Evolutionary conservation across 441 rosid species (phyloP).

Genomic region (Gossypium davidsonii): DNA sequence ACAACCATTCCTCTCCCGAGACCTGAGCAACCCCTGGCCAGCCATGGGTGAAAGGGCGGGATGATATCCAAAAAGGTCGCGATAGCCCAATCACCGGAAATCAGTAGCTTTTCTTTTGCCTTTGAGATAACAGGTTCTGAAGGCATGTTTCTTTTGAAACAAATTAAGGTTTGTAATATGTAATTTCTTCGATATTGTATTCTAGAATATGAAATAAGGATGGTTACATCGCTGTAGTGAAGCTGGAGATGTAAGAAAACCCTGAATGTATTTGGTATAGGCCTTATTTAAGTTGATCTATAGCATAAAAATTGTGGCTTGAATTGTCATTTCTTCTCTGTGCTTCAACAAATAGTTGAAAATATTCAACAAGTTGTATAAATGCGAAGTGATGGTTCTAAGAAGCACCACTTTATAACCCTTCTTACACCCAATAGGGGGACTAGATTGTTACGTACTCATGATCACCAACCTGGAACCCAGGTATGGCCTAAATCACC

Average conservation of each 20-base stretch:
- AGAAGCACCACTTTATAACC: too few relatives aligned
- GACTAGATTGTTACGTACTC: too few relatives aligned
- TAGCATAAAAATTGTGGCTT: not conserved
- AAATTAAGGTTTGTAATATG: not conserved
- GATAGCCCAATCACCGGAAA: constrained; percentile 47
- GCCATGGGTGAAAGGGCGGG: constrained; percentile 77
- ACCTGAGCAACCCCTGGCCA: constrained; percentile 55
- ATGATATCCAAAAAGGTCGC: constrained; percentile 52
- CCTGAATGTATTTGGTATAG: not conserved
- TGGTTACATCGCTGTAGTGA: not conserved
- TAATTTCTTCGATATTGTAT: not conserved
- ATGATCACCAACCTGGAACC: too few relatives aligned
- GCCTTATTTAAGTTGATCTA: not conserved
- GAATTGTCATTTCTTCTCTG: not conserved
- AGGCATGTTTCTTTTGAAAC: not conserved
- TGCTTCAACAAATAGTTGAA: not conserved
- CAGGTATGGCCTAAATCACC: too few relatives aligned
- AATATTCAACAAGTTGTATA: too few relatives aligned
- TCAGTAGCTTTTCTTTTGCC: constrained; percentile 27
- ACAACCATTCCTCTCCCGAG: constrained; percentile 43
- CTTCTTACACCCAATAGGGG: too few relatives aligned
- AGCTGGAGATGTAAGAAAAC: not conserved
- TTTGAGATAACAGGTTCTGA: not conserved
- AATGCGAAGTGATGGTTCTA: too few relatives aligned
- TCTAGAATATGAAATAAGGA: not conserved